Percentiles rank a stretch among this genome's conserved stretches.
Evolutionary conservation across 75 land plant genomes (phyloP).

Genomic region (Picea sitchensis): DNA sequence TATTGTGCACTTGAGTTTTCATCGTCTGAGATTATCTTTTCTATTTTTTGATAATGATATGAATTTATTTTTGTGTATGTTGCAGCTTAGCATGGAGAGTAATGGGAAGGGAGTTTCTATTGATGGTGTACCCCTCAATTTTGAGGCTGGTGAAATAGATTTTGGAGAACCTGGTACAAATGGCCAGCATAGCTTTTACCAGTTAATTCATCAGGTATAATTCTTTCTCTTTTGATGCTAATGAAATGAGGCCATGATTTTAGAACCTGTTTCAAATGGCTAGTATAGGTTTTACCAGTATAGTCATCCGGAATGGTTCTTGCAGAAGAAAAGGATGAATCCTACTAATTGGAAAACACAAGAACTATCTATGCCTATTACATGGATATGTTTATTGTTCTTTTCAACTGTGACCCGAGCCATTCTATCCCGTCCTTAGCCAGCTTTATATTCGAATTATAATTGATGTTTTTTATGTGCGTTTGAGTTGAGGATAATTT

Average conservation of each 20-base stretch:
- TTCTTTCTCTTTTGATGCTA: too few relatives aligned
- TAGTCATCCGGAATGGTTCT: neutral
- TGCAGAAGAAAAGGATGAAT: neutral
- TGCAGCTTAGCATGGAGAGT: constrained; percentile 98
- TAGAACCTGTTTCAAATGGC: neutral
- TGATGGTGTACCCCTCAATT: constrained; percentile 79
- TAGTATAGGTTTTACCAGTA: neutral
- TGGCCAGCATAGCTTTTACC: constrained; percentile 99
- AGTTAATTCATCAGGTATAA: constrained; percentile 94
- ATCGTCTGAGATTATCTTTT: neutral
- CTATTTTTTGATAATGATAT: neutral
- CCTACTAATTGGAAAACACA: neutral
- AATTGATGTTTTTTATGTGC: too few relatives aligned
- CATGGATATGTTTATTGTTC: neutral
- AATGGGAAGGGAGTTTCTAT: constrained; percentile 97
- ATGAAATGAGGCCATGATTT: neutral
- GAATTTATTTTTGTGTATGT: neutral
- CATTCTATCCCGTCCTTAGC: too few relatives aligned
- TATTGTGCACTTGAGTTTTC: neutral
- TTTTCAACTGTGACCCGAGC: neutral
- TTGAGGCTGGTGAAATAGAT: constrained; percentile 95
- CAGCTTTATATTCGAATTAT: too few relatives aligned
- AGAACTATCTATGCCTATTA: neutral
- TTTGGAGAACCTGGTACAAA: constrained; percentile 99
- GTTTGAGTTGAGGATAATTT: too few relatives aligned